These are phyloP conservation scores for Serendipita vermifera DNA, from an alignment of 768 basidiomycete genomes.

Conservation along the genomic window DNA sequence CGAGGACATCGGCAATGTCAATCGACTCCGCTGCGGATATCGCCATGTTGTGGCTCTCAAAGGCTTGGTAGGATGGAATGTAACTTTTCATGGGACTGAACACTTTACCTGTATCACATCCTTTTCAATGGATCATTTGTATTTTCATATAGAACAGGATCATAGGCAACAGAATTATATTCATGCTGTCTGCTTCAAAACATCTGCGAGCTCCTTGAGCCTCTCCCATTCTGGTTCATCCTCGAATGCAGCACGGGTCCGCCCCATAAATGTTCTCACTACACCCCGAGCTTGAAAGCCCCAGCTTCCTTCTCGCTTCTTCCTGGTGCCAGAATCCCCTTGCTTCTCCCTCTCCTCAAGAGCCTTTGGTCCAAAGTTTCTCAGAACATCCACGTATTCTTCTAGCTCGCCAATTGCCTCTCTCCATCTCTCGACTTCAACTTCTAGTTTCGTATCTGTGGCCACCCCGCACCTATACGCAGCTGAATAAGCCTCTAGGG, in stretches of 20 bases:
- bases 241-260: slow-evolving; percentile 68
- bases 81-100: too few species aligned
- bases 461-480: slow-evolving; percentile 53
- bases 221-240: slow-evolving; percentile 76
- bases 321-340: slow-evolving; percentile 15
- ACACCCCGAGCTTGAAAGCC: slow-evolving; percentile 74
- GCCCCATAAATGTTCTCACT: slow-evolving; percentile 76
- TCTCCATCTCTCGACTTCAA: slow-evolving; percentile 54
- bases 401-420: slow-evolving; percentile 68
- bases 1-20: not conserved
- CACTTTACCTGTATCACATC: not conserved
- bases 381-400: slow-evolving; percentile 70
- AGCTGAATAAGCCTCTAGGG: not conserved
- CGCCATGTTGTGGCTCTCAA: not conserved
- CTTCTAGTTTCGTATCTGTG: slow-evolving; percentile 70
- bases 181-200: slow-evolving; percentile 35
- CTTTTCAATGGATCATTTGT: not conserved
- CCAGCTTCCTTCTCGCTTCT: slow-evolving; percentile 46
- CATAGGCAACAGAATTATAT: slow-evolving; percentile 7
- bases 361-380: slow-evolving; percentile 66
- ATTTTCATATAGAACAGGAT: not conserved
- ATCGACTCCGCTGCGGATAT: not conserved
- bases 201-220: slow-evolving; percentile 53
- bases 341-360: slow-evolving; percentile 18
- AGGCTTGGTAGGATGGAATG: not conserved